Conservation (phyloP, 2,329 filamentous ascomycete genomes). For the Pyricularia sp. region DNA sequence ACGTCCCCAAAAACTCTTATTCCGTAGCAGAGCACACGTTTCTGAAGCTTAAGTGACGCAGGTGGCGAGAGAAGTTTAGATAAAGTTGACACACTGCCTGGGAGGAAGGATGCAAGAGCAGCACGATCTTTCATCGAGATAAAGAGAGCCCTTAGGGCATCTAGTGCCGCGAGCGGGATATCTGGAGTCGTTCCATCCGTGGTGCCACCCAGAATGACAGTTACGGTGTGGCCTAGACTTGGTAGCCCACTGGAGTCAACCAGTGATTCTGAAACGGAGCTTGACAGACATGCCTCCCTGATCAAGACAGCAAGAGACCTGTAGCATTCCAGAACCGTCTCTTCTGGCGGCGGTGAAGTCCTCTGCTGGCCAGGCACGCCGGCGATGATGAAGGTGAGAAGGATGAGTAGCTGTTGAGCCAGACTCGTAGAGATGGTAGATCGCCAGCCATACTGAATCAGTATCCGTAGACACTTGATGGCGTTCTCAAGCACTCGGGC, state of each 20-base stretch:
- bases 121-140: conserved; percentile 58
- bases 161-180: conserved; percentile 63
- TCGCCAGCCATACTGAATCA: conserved; percentile 75
- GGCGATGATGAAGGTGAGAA: conserved; percentile 74
- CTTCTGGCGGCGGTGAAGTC: conserved; percentile 50
- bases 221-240: conserved; percentile 72
- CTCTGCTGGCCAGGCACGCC: conserved; percentile 52
- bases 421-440: conserved; percentile 60
- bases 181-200: conserved; percentile 51
- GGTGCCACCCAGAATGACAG: conserved; percentile 69
- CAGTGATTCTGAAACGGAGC: conserved; percentile 30
- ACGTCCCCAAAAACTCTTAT: conserved; percentile 49
- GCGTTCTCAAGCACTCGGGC: conserved; percentile 65
- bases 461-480: conserved; percentile 62
- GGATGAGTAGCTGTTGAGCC: conserved; percentile 74
- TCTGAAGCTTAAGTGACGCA: conserved; percentile 42
- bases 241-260: conserved; percentile 56
- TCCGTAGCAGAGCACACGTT: conserved; percentile 53
- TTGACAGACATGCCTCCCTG: conserved; percentile 35
- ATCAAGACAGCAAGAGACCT: conserved; percentile 61
- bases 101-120: conserved; percentile 77
- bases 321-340: conserved; percentile 64
- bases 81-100: conserved; percentile 76
- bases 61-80: conserved; percentile 66
- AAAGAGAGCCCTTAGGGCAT: conserved; percentile 54